These are phyloP conservation scores for Populus ilicifolia DNA, from an alignment of 345 rosid genomes.

Conservation along the genomic window DNA sequence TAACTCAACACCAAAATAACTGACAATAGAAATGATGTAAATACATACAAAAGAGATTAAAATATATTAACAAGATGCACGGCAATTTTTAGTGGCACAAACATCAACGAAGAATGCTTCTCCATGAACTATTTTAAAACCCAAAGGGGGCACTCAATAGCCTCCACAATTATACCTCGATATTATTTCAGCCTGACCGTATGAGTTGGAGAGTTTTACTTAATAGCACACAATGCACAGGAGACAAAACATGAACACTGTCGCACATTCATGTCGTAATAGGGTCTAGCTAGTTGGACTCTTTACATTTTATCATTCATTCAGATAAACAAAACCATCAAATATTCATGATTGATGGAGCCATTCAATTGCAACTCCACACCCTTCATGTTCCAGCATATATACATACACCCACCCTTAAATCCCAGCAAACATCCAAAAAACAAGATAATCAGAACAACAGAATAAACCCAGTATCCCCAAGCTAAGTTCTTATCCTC, in stretches of 20 bases:
- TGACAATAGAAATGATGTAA: neutral
- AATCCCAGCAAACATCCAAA: neutral
- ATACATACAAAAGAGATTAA: neutral
- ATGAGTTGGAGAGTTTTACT: neutral
- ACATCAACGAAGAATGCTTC: neutral
- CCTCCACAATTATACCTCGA: neutral
- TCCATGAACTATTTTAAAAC: neutral
- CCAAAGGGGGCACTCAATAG: constrained; percentile 1
- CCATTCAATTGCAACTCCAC: neutral
- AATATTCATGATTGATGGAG: neutral
- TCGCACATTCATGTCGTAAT: neutral
- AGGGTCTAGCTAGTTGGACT: too few species aligned
- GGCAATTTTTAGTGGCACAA: neutral
- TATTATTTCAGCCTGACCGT: neutral
- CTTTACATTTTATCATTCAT: neutral
- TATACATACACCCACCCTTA: neutral
- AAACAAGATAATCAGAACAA: neutral
- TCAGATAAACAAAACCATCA: neutral
- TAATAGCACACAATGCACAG: neutral
- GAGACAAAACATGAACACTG: neutral
- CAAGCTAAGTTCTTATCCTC: neutral
- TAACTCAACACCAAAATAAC: neutral
- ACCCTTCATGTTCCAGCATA: neutral
- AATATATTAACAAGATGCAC: neutral
- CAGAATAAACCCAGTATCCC: neutral